A percentile compares a stretch with the other conserved stretches of the same genome.
phyloP scores from a whole-genome alignment of 2,329 filamentous ascomycete genomes.

The Cladosporium sp. region DNA sequence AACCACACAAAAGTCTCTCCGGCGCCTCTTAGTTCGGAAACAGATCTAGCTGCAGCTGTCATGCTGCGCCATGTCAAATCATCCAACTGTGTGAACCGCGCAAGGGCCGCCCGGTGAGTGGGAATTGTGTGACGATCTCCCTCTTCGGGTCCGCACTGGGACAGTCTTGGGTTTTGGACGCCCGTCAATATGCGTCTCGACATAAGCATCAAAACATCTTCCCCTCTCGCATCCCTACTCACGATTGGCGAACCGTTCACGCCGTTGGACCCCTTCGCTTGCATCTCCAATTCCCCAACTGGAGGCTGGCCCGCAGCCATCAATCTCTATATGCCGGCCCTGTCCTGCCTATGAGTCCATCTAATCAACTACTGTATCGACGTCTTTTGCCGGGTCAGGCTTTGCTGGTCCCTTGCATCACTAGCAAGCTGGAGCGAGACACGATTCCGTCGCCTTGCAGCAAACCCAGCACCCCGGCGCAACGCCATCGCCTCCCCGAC shows the following conservation, averaged over 20 bases:
- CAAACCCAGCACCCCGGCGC: constrained; percentile 3
- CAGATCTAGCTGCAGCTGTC: constrained; percentile 6
- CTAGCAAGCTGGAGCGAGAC: constrained; percentile 2
- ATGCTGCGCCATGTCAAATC: neutral
- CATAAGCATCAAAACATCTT: constrained; percentile 1
- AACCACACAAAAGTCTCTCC: neutral
- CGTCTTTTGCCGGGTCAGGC: constrained; percentile 1
- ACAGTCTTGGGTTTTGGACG: neutral
- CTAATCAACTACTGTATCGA: no score
- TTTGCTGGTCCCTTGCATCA: neutral
- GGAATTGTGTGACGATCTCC: constrained; percentile 5
- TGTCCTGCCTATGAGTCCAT: constrained; percentile 6
- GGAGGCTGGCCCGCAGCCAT: neutral
- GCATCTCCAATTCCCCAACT: neutral
- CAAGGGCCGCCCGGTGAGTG: constrained; percentile 6
- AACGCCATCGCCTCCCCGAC: constrained; percentile 3
- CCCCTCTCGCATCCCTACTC: neutral
- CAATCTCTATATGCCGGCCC: no score
- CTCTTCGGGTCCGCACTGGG: neutral
- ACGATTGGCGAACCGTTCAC: constrained; percentile 5
- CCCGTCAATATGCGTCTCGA: constrained; percentile 5
- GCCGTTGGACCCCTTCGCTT: constrained; percentile 6
- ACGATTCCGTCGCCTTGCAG: constrained; percentile 7
- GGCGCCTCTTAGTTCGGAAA: neutral
- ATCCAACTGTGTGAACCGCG: constrained; percentile 1